phyloP scores from a whole-genome alignment of 2,329 filamentous ascomycete species.

The Zymoseptoria passerinii region DNA sequence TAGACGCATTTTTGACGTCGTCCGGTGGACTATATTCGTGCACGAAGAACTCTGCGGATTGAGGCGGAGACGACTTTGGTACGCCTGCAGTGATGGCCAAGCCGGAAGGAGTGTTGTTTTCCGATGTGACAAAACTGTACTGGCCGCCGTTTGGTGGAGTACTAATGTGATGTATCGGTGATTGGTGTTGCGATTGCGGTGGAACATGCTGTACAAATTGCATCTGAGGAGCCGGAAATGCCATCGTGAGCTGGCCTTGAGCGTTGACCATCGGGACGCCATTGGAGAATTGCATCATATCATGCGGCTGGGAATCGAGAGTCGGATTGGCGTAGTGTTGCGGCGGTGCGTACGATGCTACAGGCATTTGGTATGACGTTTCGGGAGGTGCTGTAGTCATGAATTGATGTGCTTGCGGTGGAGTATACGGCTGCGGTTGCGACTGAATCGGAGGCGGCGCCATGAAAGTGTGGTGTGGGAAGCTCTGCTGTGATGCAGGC shows the following conservation, averaged over 20 bases:
- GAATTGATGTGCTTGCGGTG: constrained; percentile 16
- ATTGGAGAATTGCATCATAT: constrained; percentile 18
- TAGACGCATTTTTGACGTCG: constrained; percentile 28
- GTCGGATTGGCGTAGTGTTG: constrained; percentile 9
- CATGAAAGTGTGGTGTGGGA: constrained; percentile 33
- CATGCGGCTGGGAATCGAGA: constrained; percentile 5
- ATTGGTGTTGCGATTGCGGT: constrained; percentile 5
- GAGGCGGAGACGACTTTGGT: constrained; percentile 23
- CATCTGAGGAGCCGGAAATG: constrained; percentile 18
- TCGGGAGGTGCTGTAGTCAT: constrained; percentile 22
- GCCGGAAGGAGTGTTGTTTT: constrained; percentile 6
- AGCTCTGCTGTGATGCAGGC: constrained; percentile 42
- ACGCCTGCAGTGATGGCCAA: constrained; percentile 23
- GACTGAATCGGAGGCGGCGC: constrained; percentile 4
- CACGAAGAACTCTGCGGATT: constrained; percentile 33
- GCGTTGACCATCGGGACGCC: constrained; percentile 23
- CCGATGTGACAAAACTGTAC: constrained; percentile 17
- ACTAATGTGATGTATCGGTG: constrained; percentile 9
- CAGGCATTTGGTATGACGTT: constrained; percentile 14
- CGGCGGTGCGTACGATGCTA: constrained; percentile 8
- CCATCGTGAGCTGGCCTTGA: constrained; percentile 19
- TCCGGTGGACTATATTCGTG: constrained; percentile 42
- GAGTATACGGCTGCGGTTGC: constrained; percentile 11
- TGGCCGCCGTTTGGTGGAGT: constrained; percentile 7
- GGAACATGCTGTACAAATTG: constrained; percentile 17